Evolutionary conservation across 192 early-diverging fungal genomes (phyloP), one percentile per base, ranked within the genome.

Genomic region (Umbelopsis vinacea): DNA sequence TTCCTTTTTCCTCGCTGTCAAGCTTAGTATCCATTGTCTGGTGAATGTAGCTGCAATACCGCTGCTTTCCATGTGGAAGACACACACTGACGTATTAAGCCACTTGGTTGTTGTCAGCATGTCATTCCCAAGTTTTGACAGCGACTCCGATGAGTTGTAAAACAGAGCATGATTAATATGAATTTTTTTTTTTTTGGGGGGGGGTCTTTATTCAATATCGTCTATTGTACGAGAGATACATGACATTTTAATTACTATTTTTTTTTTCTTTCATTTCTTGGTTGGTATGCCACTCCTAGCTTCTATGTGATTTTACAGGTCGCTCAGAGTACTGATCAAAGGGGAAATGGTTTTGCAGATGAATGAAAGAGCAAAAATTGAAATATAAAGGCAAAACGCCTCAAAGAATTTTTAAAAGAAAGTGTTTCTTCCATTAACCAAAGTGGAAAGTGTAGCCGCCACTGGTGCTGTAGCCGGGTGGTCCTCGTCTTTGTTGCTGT

Each of bases 391-490:
- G 26, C 21, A 67, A n/a, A 40, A 10, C 15, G 38, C 15, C 17
- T 14, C 38, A 40, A 67, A 67, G 33, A 67, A 11, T 38, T 17
- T 66, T 5, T 38, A 43, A 40, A 6, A 40, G 3, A 40, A 8
- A 40, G 40, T 29, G 29, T 29, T 29, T 29, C 8, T 43, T 43
- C 40, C 40, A 67, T 57, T 85, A 83, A 37, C 82, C 82, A 77
- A 83, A 83, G 37, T 80, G 80, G 80, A 86, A 86, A 40, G 69
- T 66, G 47, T 76, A 73, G n/a, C 78, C 77, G 40, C 57, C 57
- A 37, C 69, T 67, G 29, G 29, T 29, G 19, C 75, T 71, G 12
- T 53, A 69, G 15, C 79, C 78, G 24, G 33, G 29, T 23, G 52
- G 40, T 68, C 63, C 68, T 22, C 37, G 24, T 68, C 71, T 43